phyloP scores from a whole-genome alignment of 2,329 filamentous ascomycete species.

The Ophiostoma quercus region DNA sequence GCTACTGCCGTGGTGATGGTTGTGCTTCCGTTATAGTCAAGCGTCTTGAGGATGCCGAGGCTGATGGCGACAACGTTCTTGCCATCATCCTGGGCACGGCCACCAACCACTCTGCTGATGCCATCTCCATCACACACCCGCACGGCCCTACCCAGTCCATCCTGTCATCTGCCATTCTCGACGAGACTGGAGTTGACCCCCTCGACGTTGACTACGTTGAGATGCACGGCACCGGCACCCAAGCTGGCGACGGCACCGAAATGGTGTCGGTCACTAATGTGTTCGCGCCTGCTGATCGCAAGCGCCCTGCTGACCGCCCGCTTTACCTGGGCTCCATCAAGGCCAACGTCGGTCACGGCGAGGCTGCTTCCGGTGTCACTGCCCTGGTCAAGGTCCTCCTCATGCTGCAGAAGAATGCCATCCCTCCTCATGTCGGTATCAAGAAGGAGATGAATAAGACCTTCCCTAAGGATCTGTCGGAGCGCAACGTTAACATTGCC shows the following conservation, averaged over 20 bases:
- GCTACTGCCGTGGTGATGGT: slow-evolving; percentile 71
- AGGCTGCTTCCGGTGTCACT: slow-evolving; percentile 57
- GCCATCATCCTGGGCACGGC: slow-evolving; percentile 68
- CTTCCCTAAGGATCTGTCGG: slow-evolving; percentile 52
- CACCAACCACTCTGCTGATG: slow-evolving; percentile 77
- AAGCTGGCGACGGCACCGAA: slow-evolving; percentile 77
- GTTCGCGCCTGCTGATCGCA: slow-evolving; percentile 45
- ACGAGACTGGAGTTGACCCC: slow-evolving; percentile 68
- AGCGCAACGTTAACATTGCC: slow-evolving; percentile 56
- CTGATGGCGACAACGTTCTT: slow-evolving; percentile 71
- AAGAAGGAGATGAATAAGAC: slow-evolving; percentile 57
- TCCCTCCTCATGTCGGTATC: slow-evolving; percentile 64
- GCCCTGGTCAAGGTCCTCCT: slow-evolving; percentile 60
- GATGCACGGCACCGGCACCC: slow-evolving; percentile 85
- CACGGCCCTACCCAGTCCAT: slow-evolving; percentile 70
- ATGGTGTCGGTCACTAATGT: slow-evolving; percentile 67
- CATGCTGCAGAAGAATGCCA: slow-evolving; percentile 58
- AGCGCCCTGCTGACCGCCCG: slow-evolving; percentile 45
- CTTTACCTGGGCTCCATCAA: slow-evolving; percentile 60
- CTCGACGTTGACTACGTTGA: slow-evolving; percentile 77
- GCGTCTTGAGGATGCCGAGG: slow-evolving; percentile 69
- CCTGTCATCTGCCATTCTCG: slow-evolving; percentile 64
- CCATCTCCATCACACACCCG: slow-evolving; percentile 78
- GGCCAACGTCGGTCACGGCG: slow-evolving; percentile 58
- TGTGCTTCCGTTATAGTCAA: slow-evolving; percentile 74